phyloP scores from a whole-genome alignment of 345 rosid species.

The Acer campestre region DNA sequence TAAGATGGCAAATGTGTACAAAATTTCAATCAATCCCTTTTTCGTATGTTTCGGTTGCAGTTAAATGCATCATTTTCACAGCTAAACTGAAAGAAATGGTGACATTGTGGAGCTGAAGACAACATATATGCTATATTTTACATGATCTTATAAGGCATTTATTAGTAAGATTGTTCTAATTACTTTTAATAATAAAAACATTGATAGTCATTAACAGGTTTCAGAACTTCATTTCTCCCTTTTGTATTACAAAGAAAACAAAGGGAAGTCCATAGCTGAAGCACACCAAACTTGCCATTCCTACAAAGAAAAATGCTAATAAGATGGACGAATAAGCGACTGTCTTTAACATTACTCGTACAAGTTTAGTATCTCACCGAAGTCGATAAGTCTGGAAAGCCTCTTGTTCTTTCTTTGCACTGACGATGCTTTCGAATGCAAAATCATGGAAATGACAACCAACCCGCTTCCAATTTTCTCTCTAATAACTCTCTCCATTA shows the following conservation, averaged over 20 bases:
- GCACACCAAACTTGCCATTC: constrained; percentile 48
- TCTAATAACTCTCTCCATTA: constrained; percentile 66
- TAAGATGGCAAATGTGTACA: not conserved
- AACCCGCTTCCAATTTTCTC: constrained; percentile 84
- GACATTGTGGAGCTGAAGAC: not conserved
- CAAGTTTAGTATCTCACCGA: constrained; percentile 34
- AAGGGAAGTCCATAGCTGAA: constrained; percentile 63
- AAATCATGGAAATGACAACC: constrained; percentile 63
- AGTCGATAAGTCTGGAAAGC: constrained; percentile 29
- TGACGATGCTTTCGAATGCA: constrained; percentile 49
- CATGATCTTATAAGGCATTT: not conserved
- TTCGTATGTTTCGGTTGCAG: not conserved
- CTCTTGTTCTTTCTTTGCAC: constrained; percentile 15
- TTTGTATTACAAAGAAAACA: constrained; percentile 50
- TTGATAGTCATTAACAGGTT: not conserved
- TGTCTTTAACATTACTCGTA: too few relatives aligned
- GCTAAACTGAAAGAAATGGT: not conserved
- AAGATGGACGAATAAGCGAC: too few relatives aligned
- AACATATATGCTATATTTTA: not conserved
- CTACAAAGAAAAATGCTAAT: constrained; percentile 29
- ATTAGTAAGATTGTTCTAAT: not conserved
- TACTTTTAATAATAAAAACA: not conserved
- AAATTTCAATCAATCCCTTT: not conserved
- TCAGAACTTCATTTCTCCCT: constrained; percentile 48
- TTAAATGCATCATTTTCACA: not conserved